Evolutionary conservation across 257 asterid species (phyloP).

Genomic region (Gentiana macrophylla): DNA sequence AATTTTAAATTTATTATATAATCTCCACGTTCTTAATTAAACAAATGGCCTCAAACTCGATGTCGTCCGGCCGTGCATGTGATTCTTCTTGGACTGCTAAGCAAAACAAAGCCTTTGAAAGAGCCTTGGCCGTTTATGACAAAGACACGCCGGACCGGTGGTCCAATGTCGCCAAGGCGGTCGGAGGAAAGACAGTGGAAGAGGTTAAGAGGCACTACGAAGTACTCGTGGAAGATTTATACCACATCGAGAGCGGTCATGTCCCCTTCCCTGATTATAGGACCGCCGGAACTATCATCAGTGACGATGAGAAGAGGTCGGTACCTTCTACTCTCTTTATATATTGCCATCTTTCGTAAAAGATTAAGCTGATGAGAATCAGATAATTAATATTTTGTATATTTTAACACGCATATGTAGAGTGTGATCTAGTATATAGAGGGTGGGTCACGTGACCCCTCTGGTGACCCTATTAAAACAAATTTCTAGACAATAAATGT

Average conservation of each 20-base stretch:
- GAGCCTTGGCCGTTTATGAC: slow-evolving; percentile 64
- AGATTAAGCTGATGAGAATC: too few species aligned
- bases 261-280: slow-evolving; percentile 55
- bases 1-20: too few species aligned
- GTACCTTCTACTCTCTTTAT: background rate
- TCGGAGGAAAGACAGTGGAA: slow-evolving; percentile 51
- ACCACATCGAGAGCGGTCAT: slow-evolving; percentile 47
- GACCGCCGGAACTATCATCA: slow-evolving; percentile 11
- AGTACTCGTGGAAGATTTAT: slow-evolving; percentile 49
- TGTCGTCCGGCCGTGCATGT: slow-evolving; percentile 18
- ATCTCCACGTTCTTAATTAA: too few species aligned
- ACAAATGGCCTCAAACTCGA: slow-evolving; percentile 34
- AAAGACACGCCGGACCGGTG: slow-evolving; percentile 74
- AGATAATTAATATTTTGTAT: too few species aligned
- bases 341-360: too few species aligned
- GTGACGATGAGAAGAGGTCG: slow-evolving; percentile 7
- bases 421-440: too few species aligned
- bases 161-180: slow-evolving; percentile 66
- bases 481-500: too few species aligned
- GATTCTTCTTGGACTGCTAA: slow-evolving; percentile 47
- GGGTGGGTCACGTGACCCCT: too few species aligned
- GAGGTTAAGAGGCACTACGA: slow-evolving; percentile 67
- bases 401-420: too few species aligned
- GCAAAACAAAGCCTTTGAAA: slow-evolving; percentile 78
- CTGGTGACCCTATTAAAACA: too few species aligned